These are phyloP conservation scores for Solanum neorickii DNA, from an alignment of 257 asterid species.

Conservation along the genomic window DNA sequence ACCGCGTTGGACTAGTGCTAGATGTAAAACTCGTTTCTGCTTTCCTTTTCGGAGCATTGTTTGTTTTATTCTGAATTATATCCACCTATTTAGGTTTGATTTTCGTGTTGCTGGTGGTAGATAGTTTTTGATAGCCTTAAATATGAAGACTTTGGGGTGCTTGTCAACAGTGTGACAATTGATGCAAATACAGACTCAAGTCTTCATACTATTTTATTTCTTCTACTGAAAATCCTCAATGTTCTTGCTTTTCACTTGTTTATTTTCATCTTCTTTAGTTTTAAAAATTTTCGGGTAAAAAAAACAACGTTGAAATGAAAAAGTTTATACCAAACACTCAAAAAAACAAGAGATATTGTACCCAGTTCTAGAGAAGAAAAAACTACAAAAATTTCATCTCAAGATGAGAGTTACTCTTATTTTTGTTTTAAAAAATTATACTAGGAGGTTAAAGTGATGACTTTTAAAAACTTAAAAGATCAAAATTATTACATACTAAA, in stretches of 20 bases:
- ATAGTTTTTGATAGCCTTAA: not conserved
- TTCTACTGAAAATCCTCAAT: not conserved
- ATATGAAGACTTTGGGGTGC: not conserved
- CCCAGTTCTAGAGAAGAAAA: too few relatives aligned
- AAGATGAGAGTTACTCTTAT: too few relatives aligned
- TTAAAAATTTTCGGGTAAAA: too few relatives aligned
- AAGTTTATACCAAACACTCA: too few relatives aligned
- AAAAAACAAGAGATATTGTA: too few relatives aligned
- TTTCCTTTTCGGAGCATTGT: not conserved
- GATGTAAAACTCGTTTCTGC: not conserved
- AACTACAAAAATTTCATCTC: too few relatives aligned
- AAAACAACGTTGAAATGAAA: too few relatives aligned
- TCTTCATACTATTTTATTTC: not conserved
- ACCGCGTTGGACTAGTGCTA: not conserved
- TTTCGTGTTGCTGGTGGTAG: not conserved
- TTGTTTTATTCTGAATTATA: not conserved
- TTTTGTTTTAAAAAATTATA: too few relatives aligned
- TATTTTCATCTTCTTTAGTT: too few relatives aligned
- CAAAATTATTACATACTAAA: too few relatives aligned
- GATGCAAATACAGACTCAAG: not conserved
- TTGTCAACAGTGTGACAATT: not conserved
- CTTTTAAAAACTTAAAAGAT: too few relatives aligned
- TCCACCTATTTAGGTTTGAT: not conserved
- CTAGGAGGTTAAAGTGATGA: too few relatives aligned
- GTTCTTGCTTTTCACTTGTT: not conserved